phyloP scores from a whole-genome alignment of 495 filamentous ascomycete genomes.

The Friedmanniomyces endolithicus region DNA sequence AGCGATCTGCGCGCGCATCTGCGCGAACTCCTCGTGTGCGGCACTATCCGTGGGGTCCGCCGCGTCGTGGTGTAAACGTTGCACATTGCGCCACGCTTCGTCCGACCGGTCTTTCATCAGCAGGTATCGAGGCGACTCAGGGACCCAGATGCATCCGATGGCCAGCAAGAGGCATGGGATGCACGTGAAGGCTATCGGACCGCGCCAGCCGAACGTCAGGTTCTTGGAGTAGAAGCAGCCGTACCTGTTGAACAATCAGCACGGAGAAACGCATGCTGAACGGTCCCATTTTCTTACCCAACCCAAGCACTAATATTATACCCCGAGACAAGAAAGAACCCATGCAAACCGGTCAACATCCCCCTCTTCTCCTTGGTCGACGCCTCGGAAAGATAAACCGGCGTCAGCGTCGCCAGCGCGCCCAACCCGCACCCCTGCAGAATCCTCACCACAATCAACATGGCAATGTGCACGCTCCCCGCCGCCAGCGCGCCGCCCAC shows the following conservation, averaged over 20 bases:
- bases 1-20: conserved; percentile 21
- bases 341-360: conserved; percentile 13
- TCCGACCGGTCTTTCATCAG: conserved; percentile 27
- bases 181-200: conserved; percentile 55
- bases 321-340: conserved; percentile 46
- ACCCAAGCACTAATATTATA: conserved; percentile 42
- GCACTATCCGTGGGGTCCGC: conserved; percentile 47
- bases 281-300: no score
- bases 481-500: conserved; percentile 23
- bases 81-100: conserved; percentile 39
- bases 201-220: conserved; percentile 58
- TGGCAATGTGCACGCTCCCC: conserved; percentile 22
- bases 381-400: conserved; percentile 10
- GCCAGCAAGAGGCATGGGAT: conserved; percentile 52
- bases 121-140: conserved; percentile 32
- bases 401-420: conserved; percentile 1
- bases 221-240: conserved; percentile 56
- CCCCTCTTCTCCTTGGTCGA: conserved; percentile 3
- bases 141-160: conserved; percentile 44
- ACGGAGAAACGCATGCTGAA: not conserved
- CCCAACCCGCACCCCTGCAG: conserved; percentile 7
- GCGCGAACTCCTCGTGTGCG: conserved; percentile 23
- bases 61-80: conserved; percentile 38
- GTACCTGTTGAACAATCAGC: conserved; percentile 32
- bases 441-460: conserved; percentile 19